Conservation (phyloP, 2,329 filamentous ascomycete species). For the Cryphonectria radicalis region DNA sequence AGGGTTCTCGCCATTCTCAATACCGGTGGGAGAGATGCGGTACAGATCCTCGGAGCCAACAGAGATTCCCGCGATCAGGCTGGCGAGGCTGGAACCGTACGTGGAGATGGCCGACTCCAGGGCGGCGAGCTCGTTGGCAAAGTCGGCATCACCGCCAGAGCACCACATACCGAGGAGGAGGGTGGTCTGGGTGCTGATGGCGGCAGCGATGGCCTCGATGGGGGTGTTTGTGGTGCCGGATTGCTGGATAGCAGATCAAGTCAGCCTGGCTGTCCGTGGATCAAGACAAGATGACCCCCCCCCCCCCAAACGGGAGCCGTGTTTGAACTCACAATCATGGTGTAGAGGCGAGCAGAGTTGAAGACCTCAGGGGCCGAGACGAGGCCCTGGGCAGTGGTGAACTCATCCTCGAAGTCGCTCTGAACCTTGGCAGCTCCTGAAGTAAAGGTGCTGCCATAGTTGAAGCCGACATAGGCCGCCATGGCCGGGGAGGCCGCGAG, state of each 20-base stretch:
- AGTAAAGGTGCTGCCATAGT: constrained; percentile 69
- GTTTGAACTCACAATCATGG: constrained; percentile 55
- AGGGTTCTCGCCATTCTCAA: constrained; percentile 62
- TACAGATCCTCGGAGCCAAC: constrained; percentile 88
- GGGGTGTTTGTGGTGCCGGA: constrained; percentile 65
- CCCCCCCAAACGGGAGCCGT: background rate
- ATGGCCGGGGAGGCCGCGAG: constrained; percentile 22
- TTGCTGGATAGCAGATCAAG: constrained; percentile 46
- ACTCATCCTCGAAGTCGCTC: constrained; percentile 71
- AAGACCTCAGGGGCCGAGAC: constrained; percentile 65
- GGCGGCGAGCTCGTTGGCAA: constrained; percentile 76
- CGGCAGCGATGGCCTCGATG: constrained; percentile 78
- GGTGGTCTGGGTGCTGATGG: constrained; percentile 77
- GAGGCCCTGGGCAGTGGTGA: constrained; percentile 67
- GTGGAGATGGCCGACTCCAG: constrained; percentile 69
- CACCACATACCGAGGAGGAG: constrained; percentile 86
- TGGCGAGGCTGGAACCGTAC: constrained; percentile 69
- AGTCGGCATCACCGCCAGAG: constrained; percentile 63
- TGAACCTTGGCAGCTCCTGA: constrained; percentile 64
- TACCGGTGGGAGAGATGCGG: constrained; percentile 72
- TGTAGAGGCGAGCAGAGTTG: constrained; percentile 73
- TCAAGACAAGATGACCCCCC: background rate
- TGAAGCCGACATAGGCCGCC: constrained; percentile 67
- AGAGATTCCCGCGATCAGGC: constrained; percentile 78
- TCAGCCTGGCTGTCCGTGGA: constrained; percentile 15